Base-by-base conservation (phyloP, 768 basidiomycete genomes). In the Dendrothele bispora region DNA sequence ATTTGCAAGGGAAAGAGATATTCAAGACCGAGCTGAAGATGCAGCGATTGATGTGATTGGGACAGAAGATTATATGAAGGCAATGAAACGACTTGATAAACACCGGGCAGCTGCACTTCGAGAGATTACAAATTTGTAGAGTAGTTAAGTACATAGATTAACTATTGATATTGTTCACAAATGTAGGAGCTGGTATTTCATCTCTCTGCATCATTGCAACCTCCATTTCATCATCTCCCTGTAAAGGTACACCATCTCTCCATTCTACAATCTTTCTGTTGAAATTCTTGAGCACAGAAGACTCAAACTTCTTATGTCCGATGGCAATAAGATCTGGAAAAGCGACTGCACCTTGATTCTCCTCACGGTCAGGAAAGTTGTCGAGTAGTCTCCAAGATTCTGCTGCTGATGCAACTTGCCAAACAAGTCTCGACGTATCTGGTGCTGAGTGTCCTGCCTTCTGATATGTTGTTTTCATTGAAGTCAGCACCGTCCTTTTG, bases 211-310 rank as follows among this genome's bases (percentile, higher is more conserved):
- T n/a, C n/a, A n/a, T n/a, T n/a, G n/a, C n/a, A n/a, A n/a, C n/a
- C n/a, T 61, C 43, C 7, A 60, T 17, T 4, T 64, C 60, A 44
- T 67, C 63, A 3, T 37, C 53, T 22, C 66, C 64, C 7, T n/a
- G 21, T 11, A 55, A 44, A 22, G 50, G 45, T 7, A 32, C 39
- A 7, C 41, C 49, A 24, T 52, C 61, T 14, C 15, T 39, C 30
- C 58, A 39, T 1, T 29, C 49, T 5, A 27, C 1, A 0, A 66
- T 43, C 15, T 69, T 72, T 45, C 61, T 62, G 47, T 72, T 72
- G 53, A 70, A 70, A 4, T 54, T 64, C 1, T 55, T 48, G 0
- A 72, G 45, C 1, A 61, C 63, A 0, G 60, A 53, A 0, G 59
- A 56, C 39, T 57, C 53, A 8, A 66, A 52, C 12, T 57, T 61